Conservation (phyloP, 805 yeast species). For the Teunomyces aglyptinius region DNA sequence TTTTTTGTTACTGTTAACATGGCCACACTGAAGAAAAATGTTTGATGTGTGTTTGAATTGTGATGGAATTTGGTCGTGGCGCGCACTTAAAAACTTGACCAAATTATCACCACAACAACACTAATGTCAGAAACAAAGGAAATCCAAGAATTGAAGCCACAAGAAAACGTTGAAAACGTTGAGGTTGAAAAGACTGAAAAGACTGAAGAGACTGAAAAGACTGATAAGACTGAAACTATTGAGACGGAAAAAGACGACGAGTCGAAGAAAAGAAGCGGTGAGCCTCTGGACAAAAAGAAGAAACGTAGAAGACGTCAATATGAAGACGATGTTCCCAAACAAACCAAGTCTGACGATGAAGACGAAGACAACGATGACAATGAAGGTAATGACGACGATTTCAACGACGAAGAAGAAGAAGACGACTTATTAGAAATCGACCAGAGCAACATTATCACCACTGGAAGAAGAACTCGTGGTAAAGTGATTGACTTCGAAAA, state of each 20-base stretch:
- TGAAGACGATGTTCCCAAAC: conserved; percentile 56
- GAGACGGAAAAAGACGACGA: conserved; percentile 13
- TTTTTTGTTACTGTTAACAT: conserved; percentile 17
- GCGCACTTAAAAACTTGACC: not conserved
- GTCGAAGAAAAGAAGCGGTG: conserved; percentile 10
- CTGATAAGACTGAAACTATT: conserved; percentile 4
- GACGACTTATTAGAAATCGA: conserved; percentile 82
- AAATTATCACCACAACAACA: not conserved
- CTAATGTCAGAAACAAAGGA: no score
- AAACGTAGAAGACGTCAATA: conserved; percentile 59
- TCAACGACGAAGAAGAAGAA: conserved; percentile 66
- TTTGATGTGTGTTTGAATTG: not conserved
- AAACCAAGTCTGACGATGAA: conserved; percentile 34
- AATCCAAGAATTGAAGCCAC: no score
- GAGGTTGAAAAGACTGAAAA: not conserved
- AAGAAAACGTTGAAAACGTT: no score
- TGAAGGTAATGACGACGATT: conserved; percentile 49
- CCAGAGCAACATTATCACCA: conserved; percentile 75
- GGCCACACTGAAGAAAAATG: not conserved
- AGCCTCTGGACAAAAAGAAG: conserved; percentile 32
- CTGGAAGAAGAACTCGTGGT: conserved; percentile 89
- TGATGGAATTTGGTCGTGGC: not conserved
- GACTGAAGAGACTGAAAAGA: not conserved
- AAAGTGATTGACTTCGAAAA: conserved; percentile 80
- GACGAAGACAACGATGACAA: conserved; percentile 48